Conservation (phyloP, 108 stramenopile species). For the Discostella pseudostelligera region DNA sequence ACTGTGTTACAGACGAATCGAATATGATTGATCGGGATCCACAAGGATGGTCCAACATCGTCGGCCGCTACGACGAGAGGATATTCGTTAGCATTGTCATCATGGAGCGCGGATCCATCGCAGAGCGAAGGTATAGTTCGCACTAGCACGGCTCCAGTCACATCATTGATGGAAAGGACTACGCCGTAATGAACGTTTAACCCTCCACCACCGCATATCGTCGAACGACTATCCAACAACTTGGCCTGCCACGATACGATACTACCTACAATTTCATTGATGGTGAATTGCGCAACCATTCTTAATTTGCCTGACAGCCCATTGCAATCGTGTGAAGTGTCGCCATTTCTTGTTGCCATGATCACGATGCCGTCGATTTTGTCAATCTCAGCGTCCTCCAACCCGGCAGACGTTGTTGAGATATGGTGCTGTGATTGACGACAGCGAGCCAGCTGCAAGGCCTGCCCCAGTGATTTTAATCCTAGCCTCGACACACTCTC, state of each 20-base stretch:
- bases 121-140: conserved; percentile 16
- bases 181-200: conserved; percentile 14
- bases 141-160: conserved; percentile 19
- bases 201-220: neutral
- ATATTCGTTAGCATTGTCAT: conserved; percentile 7
- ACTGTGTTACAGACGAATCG: conserved; percentile 23
- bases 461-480: conserved; percentile 40
- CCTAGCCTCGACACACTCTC: conserved; percentile 22
- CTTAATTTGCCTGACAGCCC: neutral
- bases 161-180: conserved; percentile 24
- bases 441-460: conserved; percentile 26
- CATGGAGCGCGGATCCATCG: neutral
- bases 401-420: conserved; percentile 16
- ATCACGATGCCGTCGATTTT: conserved; percentile 40
- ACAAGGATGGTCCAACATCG: conserved; percentile 17
- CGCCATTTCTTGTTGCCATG: conserved; percentile 15
- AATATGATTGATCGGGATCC: conserved; percentile 20
- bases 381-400: conserved; percentile 36
- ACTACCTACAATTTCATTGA: conserved; percentile 28
- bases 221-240: neutral
- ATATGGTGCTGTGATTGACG: too few relatives aligned
- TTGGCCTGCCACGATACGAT: conserved; percentile 24
- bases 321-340: neutral
- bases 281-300: conserved; percentile 8
- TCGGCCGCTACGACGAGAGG: conserved; percentile 4